These are phyloP conservation scores for Fusarium austroafricanum DNA, from an alignment of 2,329 filamentous ascomycete genomes.

Conservation along the genomic window DNA sequence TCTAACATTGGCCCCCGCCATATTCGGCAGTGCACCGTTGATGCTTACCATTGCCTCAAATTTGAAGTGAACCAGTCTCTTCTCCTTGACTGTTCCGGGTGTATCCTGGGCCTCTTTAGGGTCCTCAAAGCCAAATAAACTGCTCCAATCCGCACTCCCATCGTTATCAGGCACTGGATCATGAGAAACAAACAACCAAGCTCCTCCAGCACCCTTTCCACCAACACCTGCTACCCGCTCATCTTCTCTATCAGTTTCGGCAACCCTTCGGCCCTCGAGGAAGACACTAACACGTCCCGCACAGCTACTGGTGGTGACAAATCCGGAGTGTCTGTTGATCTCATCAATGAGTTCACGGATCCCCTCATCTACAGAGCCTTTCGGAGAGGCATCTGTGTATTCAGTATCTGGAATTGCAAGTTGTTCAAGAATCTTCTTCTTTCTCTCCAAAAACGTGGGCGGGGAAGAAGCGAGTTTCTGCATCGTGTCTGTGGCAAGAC, in stretches of 20 bases:
- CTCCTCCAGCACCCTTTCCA: slow-evolving; percentile 85
- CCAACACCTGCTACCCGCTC: slow-evolving; percentile 70
- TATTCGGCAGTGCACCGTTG: not conserved
- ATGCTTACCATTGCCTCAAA: slow-evolving; percentile 90
- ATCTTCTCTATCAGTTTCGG: slow-evolving; percentile 33
- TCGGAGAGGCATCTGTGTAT: slow-evolving; percentile 88
- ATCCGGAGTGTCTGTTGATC: slow-evolving; percentile 79
- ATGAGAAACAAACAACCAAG: slow-evolving; percentile 91
- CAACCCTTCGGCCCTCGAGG: slow-evolving; percentile 75
- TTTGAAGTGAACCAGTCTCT: slow-evolving; percentile 81
- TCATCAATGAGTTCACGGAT: slow-evolving; percentile 81
- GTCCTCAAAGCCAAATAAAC: slow-evolving; percentile 44
- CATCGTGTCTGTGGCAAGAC: slow-evolving; percentile 42
- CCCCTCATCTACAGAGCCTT: slow-evolving; percentile 84
- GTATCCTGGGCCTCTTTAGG: slow-evolving; percentile 43
- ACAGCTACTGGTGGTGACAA: slow-evolving; percentile 94
- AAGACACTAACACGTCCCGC: slow-evolving; percentile 90
- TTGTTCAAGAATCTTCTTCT: slow-evolving; percentile 76
- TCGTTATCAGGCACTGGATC: slow-evolving; percentile 66
- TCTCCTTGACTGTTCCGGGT: slow-evolving; percentile 44
- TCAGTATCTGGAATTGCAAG: slow-evolving; percentile 75
- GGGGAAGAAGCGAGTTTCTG: slow-evolving; percentile 49
- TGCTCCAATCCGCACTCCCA: slow-evolving; percentile 48
- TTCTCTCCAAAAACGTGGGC: slow-evolving; percentile 67
- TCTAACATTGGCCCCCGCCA: slow-evolving; percentile 39